Percentiles rank a stretch among this genome's conserved stretches.
Conservation (phyloP, 805 yeast genomes). For the Metschnikowia shivogae region DNA sequence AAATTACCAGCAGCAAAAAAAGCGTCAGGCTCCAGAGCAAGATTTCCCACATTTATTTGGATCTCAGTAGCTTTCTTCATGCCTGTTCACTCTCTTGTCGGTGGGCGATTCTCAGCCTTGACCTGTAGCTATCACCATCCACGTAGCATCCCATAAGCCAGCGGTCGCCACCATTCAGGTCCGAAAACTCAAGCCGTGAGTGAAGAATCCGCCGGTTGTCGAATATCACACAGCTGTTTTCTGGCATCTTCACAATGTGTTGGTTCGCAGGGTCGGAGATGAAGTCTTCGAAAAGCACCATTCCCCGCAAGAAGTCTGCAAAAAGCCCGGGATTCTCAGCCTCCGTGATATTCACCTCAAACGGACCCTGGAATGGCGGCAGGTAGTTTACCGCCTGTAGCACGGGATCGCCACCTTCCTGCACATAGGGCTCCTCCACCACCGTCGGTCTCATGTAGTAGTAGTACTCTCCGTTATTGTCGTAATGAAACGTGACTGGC, state of each 20-base stretch:
- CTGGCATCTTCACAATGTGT: conserved; percentile 49
- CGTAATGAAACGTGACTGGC: conserved; percentile 68
- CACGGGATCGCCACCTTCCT: conserved; percentile 28
- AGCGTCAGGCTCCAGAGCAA: too few relatives aligned
- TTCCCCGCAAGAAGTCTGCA: conserved; percentile 55
- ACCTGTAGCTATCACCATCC: conserved; percentile 65
- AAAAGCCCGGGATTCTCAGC: conserved; percentile 33
- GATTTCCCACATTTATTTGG: neutral
- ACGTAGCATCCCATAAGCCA: conserved; percentile 77
- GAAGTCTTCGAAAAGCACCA: conserved; percentile 55
- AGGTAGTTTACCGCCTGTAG: conserved; percentile 66
- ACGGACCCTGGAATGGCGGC: conserved; percentile 82
- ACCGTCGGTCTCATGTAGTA: conserved; percentile 59
- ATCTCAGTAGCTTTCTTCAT: too few relatives aligned
- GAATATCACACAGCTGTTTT: conserved; percentile 61
- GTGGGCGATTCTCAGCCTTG: conserved; percentile 36
- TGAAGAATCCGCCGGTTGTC: conserved; percentile 70
- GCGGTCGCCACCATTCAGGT: conserved; percentile 47
- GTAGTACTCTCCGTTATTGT: conserved; percentile 57
- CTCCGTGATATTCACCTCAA: conserved; percentile 51
- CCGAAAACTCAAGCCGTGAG: conserved; percentile 46
- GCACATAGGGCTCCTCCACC: conserved; percentile 38
- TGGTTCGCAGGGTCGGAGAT: conserved; percentile 53
- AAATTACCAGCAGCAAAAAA: neutral
- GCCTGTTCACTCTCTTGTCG: neutral